Evolutionary conservation across 257 asterid genomes (phyloP).

Genomic region (Schizonepeta tenuifolia): DNA sequence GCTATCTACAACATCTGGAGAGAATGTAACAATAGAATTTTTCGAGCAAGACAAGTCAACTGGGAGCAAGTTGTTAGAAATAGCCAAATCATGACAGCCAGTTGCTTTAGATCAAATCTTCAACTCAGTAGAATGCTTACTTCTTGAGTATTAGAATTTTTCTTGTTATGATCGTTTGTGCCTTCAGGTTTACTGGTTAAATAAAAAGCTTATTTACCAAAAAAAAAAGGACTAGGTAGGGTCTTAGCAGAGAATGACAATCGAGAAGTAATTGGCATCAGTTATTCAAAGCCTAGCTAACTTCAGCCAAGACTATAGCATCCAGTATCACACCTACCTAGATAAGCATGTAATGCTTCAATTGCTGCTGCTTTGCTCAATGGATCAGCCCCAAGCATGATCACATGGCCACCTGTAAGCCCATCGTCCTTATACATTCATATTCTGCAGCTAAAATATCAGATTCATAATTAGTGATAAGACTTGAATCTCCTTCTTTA

Average conservation of each 20-base stretch:
- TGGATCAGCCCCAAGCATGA: slow-evolving; percentile 98
- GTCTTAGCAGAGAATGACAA: background rate
- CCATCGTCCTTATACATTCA: slow-evolving; percentile 81
- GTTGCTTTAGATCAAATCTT: too few species aligned
- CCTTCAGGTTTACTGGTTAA: too few species aligned
- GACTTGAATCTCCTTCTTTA: slow-evolving; percentile 68
- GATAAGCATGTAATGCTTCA: slow-evolving; percentile 91
- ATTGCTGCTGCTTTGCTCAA: slow-evolving; percentile 78
- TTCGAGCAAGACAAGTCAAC: too few species aligned
- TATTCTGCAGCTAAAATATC: slow-evolving; percentile 89
- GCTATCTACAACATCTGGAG: too few species aligned
- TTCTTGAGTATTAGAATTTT: too few species aligned
- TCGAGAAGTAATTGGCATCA: background rate
- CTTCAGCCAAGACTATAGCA: slow-evolving; percentile 13
- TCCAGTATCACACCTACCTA: slow-evolving; percentile 54
- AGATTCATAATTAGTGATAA: slow-evolving; percentile 85
- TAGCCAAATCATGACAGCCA: too few species aligned
- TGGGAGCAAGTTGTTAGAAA: too few species aligned
- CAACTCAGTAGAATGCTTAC: too few species aligned
- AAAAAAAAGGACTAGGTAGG: background rate
- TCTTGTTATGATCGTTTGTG: too few species aligned
- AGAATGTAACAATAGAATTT: too few species aligned
- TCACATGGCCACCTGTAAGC: slow-evolving; percentile 92
- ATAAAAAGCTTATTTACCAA: too few species aligned
- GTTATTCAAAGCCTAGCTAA: slow-evolving; percentile 2